phyloP scores from a whole-genome alignment of 2,329 filamentous ascomycete species.

The Talaromyces atroroseus region DNA sequence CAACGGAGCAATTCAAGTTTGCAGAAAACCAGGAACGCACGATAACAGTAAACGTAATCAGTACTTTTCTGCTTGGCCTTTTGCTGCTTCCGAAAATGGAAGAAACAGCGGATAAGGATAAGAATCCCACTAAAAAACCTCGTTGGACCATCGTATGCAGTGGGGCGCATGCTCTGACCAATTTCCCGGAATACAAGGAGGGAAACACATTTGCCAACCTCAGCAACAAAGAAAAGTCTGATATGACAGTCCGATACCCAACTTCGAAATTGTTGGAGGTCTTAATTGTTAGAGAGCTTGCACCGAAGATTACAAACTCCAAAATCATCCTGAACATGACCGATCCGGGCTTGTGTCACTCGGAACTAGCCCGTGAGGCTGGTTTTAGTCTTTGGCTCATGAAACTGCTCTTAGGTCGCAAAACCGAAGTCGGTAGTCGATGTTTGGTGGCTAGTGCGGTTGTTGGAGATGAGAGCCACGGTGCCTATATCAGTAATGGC shows the following conservation, averaged over 20 bases:
- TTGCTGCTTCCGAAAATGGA: conserved; percentile 4
- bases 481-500: conserved; percentile 42
- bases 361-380: background rate
- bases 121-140: background rate
- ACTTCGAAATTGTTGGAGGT: conserved; percentile 4
- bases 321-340: background rate
- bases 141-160: background rate
- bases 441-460: conserved; percentile 37
- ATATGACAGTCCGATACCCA: background rate
- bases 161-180: background rate
- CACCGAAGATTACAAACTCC: background rate
- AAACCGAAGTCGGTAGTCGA: conserved; percentile 45
- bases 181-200: conserved; percentile 17
- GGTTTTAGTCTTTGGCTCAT: background rate
- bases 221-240: conserved; percentile 19
- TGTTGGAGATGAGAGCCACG: conserved; percentile 40
- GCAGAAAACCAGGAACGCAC: conserved; percentile 22
- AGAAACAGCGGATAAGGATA: background rate
- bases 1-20: background rate
- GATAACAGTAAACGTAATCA: conserved; percentile 7
- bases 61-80: conserved; percentile 1
- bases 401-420: conserved; percentile 38
- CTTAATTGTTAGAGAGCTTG: background rate
- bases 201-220: conserved; percentile 30
- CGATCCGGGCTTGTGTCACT: conserved; percentile 7